Conservation (phyloP, 2,329 filamentous ascomycete genomes). For the Pyricularia pennisetigena region DNA sequence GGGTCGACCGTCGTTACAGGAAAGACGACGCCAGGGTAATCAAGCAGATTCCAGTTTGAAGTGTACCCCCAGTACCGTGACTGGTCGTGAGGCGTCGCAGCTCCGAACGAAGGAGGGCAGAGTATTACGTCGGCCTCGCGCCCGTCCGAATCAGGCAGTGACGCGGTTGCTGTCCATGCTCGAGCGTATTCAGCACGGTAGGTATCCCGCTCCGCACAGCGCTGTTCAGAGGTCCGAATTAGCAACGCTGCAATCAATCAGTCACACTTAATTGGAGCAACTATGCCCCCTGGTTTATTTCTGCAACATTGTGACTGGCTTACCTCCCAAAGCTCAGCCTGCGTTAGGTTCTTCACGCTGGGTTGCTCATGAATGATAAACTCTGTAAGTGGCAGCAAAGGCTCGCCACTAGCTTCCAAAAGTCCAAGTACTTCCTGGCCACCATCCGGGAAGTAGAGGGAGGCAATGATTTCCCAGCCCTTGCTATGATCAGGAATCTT, state of each 20-base stretch:
- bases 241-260: slow-evolving; percentile 30
- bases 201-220: slow-evolving; percentile 21
- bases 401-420: slow-evolving; percentile 35
- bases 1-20: slow-evolving; percentile 33
- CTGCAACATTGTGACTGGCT: neutral
- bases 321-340: slow-evolving; percentile 28
- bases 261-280: slow-evolving; percentile 4
- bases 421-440: slow-evolving; percentile 30
- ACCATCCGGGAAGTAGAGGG: slow-evolving; percentile 37
- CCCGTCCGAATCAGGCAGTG: slow-evolving; percentile 16
- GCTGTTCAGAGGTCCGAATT: slow-evolving; percentile 20
- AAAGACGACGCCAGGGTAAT: slow-evolving; percentile 54
- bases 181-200: slow-evolving; percentile 21
- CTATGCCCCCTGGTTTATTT: neutral
- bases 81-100: slow-evolving; percentile 25
- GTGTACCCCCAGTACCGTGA: slow-evolving; percentile 54
- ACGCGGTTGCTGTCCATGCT: slow-evolving; percentile 6
- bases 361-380: slow-evolving; percentile 38
- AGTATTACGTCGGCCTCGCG: slow-evolving; percentile 27
- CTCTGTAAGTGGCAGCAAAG: slow-evolving; percentile 35
- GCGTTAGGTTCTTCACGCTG: slow-evolving; percentile 24
- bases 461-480: slow-evolving; percentile 20
- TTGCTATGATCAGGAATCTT: slow-evolving; percentile 36
- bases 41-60: slow-evolving; percentile 57
- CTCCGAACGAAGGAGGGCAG: slow-evolving; percentile 24